Percentiles rank a stretch among this genome's conserved stretches.
Conservation (phyloP, 1,284 basidiomycete genomes). For the Somion occarium region DNA sequence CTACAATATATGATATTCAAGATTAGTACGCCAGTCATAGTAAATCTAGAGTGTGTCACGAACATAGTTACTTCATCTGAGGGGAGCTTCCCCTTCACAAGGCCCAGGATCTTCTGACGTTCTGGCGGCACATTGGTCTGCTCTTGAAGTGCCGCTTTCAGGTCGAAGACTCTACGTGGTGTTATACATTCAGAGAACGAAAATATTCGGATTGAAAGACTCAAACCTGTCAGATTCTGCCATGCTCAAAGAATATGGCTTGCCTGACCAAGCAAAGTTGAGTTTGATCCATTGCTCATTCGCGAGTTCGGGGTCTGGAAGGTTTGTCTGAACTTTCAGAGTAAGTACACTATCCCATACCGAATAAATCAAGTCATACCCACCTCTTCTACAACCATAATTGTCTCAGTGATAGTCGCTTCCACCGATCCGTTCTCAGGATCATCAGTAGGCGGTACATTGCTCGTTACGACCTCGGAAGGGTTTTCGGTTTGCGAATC, state of each 20-base stretch:
- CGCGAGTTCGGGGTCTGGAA: neutral
- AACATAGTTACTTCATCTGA: constrained; percentile 68
- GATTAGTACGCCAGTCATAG: too few relatives aligned
- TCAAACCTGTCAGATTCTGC: constrained; percentile 67
- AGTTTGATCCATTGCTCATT: constrained; percentile 49
- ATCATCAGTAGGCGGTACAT: too few relatives aligned
- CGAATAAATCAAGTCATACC: too few relatives aligned
- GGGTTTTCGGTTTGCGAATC: too few relatives aligned
- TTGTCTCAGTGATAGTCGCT: too few relatives aligned
- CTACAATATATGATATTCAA: constrained; percentile 20
- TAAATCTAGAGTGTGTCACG: constrained; percentile 19
- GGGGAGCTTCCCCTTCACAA: constrained; percentile 83
- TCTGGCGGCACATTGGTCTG: constrained; percentile 81
- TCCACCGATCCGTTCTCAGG: too few relatives aligned
- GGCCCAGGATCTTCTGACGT: constrained; percentile 85
- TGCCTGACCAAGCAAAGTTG: constrained; percentile 61
- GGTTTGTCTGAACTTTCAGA: neutral
- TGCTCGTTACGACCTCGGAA: too few relatives aligned
- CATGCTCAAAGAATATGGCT: constrained; percentile 51
- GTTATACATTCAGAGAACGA: neutral
- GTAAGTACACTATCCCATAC: too few relatives aligned
- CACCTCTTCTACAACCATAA: too few relatives aligned
- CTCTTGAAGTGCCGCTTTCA: constrained; percentile 60
- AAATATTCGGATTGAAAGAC: neutral
- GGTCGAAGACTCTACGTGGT: constrained; percentile 54